Conservation (phyloP, 768 basidiomycete species). For the Hygrophorus russula region DNA sequence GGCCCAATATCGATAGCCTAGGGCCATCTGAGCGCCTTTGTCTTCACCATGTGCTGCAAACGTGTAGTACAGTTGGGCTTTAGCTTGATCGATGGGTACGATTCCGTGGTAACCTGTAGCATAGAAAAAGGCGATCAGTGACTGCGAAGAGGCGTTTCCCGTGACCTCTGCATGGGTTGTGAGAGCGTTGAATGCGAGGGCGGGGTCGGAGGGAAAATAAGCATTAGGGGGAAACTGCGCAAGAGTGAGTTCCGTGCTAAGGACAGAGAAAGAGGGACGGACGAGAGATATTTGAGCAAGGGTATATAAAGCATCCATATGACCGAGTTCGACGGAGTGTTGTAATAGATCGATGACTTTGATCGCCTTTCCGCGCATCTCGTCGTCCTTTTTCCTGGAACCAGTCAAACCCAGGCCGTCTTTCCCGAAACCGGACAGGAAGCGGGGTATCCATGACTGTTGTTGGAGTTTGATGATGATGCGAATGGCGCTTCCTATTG, state of each 20-base stretch:
- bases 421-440: conserved; percentile 28
- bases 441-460: conserved; percentile 22
- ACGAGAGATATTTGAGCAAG: conserved; percentile 62
- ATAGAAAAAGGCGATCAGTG: conserved; percentile 79
- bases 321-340: conserved; percentile 72
- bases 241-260: neutral
- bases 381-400: conserved; percentile 51
- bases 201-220: conserved; percentile 51
- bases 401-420: conserved; percentile 24
- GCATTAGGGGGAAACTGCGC: conserved; percentile 62
- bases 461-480: conserved; percentile 58
- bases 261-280: conserved; percentile 13
- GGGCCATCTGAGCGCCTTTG: conserved; percentile 82
- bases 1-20: conserved; percentile 92
- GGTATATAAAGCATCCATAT: conserved; percentile 59
- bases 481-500: conserved; percentile 57
- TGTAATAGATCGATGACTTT: conserved; percentile 75
- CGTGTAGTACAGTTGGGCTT: conserved; percentile 86
- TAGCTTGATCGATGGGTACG: conserved; percentile 57
- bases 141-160: conserved; percentile 83
- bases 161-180: conserved; percentile 50
- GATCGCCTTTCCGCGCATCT: conserved; percentile 57
- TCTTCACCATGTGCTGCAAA: conserved; percentile 87
- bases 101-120: conserved; percentile 70
- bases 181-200: conserved; percentile 54